Evolutionary conservation across 306 rosid species (phyloP), one percentile per base, ranked within the genome.

Genomic region (Hippophae tibetana): DNA sequence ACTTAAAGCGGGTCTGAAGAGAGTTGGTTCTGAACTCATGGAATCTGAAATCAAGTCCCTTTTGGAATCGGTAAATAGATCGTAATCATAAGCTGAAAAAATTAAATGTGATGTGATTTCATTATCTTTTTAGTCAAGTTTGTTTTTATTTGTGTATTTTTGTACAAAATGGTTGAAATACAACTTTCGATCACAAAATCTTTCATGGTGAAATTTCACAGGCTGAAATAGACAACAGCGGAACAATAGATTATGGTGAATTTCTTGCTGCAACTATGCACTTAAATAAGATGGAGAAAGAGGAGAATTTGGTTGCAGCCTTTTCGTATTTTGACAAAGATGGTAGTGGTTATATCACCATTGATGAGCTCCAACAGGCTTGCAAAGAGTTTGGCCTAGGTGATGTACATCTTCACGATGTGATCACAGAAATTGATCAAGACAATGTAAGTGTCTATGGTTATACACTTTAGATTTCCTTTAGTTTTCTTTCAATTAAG

Each of bases 201-300:
- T 49, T 49, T 1, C 13, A 49, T 13, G 7, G 53, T 49, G 13
- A 42, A 40, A 12, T 7, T 63, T 25, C 9, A 45, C 77, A 89
- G 97, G 97, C 97, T 67, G 97, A 89, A 68, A 81, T 89, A 61
- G 95, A 89, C 85, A 79, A 85, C 63, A 85, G 54, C 72, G 97
- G 97, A 81, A 71, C 90, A 57, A 79, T 89, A 62, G 97, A 89
- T 74, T 89, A 89, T 14, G 95, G 90, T 38, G 97, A 89, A 83
- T 89, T 89, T 56, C 83, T 89, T 38, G 97, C 97, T 68, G 97
- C 97, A 62, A 89, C 97, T 3, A 63, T 89, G 74, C 97, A 89
- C 82, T 52, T 89, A 63, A 89, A 89, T 71, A 89, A 89, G 86
- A 89, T 79, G 72, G 97, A 85, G 70, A 84, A 94, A 64, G 97